phyloP scores from a whole-genome alignment of 352 stramenopile species.

The Nothophytophthora sp. region DNA sequence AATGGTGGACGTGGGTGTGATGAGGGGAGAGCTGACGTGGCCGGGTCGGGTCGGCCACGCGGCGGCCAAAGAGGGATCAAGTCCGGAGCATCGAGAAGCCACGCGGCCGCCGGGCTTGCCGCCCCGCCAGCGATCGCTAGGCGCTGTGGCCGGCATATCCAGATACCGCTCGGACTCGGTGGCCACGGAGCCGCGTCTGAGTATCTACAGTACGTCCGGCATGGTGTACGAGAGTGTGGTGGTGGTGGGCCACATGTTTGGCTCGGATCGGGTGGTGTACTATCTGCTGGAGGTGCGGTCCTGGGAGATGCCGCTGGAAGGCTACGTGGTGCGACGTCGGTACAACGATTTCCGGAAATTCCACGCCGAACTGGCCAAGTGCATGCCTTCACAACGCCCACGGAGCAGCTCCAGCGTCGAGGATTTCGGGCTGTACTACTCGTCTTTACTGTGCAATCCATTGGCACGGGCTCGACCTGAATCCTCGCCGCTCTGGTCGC shows the following conservation, averaged over 20 bases:
- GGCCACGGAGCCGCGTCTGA: constrained; percentile 43
- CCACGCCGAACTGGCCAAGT: constrained; percentile 47
- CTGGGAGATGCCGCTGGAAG: constrained; percentile 71
- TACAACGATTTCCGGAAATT: constrained; percentile 81
- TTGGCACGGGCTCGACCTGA: constrained; percentile 30
- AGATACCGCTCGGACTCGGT: constrained; percentile 36
- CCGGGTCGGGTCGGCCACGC: background rate
- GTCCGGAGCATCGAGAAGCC: background rate
- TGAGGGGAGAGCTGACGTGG: constrained; percentile 18
- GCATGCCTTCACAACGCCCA: constrained; percentile 47
- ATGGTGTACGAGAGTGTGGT: constrained; percentile 74
- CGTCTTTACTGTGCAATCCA: constrained; percentile 57
- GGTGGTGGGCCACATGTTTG: constrained; percentile 64
- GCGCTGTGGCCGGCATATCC: constrained; percentile 17
- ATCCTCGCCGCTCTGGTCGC: constrained; percentile 55
- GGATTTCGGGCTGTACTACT: constrained; percentile 39
- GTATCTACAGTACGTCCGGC: constrained; percentile 65
- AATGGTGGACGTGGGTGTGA: constrained; percentile 20
- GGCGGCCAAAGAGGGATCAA: constrained; percentile 4
- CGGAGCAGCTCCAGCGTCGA: constrained; percentile 19
- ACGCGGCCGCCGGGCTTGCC: constrained; percentile 12
- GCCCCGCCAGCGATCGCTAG: constrained; percentile 32
- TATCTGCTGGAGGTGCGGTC: constrained; percentile 78
- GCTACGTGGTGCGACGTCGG: constrained; percentile 73
- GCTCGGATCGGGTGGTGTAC: constrained; percentile 71